Evolutionary conservation across 805 yeast genomes (phyloP), one percentile per base, ranked within the genome.

Genomic region (Sugiyamaella boreocaroliniensis): DNA sequence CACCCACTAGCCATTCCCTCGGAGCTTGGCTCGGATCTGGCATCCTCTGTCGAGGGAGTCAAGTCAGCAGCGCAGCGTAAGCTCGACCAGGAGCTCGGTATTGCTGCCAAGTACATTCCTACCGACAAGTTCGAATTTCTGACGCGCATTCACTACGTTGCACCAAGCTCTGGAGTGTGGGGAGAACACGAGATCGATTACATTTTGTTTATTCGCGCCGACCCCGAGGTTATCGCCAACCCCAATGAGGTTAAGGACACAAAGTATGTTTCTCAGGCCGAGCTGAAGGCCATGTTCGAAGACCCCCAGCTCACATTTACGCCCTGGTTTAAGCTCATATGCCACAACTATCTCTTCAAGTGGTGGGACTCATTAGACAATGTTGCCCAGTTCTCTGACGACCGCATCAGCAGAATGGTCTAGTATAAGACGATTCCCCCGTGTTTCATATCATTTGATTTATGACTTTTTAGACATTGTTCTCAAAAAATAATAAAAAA

Each of bases 161-260:
- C 97, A 7, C 80, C 85, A 3, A 75, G 80, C 57, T 80, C 81
- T 60, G 87, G 83, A 19, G 77, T 79, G 51, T 92, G 98, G 98
- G 98, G 98, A 45, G 99, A 92, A 68, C 99, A 92, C 65, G 99
- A 92, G 71, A 85, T 93, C 59, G 99, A 93, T 71, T 93, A 93
- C 70, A 93, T 93, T 59, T 76, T 93, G 64, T 82, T 93, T 55
- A 83, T 85, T 63, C 78, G 75, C 61, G 72, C 89, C 18, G 67
- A 73, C 50, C 77, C 83, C 15, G 67, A 68, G 4, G 56, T 70
- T 29, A 64, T 71, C 11, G 80, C 85, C 43, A 84, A 85, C 61
- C 78, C 82, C 29, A 93, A 90, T 66, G 99, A 93, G 68, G 96
- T 92, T 48, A 82, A 82, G 65, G 97, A 86, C 65, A 71, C 73